Evolutionary conservation across 371 early-diverging fungal genomes (phyloP).

Genomic region (Amoeboaphelidium protococcarum): DNA sequence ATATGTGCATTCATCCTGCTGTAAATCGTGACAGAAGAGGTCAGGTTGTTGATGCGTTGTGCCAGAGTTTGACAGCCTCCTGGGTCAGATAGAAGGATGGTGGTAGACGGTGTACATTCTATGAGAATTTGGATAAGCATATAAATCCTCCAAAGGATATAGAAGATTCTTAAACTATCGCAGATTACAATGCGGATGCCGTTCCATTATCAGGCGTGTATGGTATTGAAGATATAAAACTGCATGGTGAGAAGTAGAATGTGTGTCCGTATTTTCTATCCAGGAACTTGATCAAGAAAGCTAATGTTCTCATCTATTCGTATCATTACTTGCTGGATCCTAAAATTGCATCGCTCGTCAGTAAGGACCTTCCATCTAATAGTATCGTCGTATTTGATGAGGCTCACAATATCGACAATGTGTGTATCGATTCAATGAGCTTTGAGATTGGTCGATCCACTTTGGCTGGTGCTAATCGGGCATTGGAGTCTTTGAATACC

Average conservation of each 20-base stretch:
- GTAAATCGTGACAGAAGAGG: slow-evolving; percentile 63
- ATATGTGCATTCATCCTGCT: slow-evolving; percentile 79
- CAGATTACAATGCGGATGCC: slow-evolving; percentile 35
- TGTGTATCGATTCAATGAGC: slow-evolving; percentile 91
- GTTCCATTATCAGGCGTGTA: slow-evolving; percentile 75
- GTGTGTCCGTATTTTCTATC: slow-evolving; percentile 93
- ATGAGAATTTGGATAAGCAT: slow-evolving; percentile 59
- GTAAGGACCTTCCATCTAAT: slow-evolving; percentile 74
- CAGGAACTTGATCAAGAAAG: slow-evolving; percentile 41
- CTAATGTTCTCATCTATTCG: slow-evolving; percentile 95
- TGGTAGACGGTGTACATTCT: slow-evolving; percentile 7
- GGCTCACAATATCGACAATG: slow-evolving; percentile 98
- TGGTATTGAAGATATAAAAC: slow-evolving; percentile 75
- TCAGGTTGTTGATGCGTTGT: slow-evolving; percentile 61
- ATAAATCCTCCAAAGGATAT: slow-evolving; percentile 5
- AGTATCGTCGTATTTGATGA: slow-evolving; percentile 98
- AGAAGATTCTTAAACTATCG: slow-evolving; percentile 33
- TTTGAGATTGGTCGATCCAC: slow-evolving; percentile 73
- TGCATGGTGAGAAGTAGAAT: slow-evolving; percentile 34
- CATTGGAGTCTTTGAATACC: slow-evolving; percentile 35
- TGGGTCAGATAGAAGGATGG: slow-evolving; percentile 60
- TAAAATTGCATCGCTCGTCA: slow-evolving; percentile 88
- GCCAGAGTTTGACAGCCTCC: slow-evolving; percentile 70
- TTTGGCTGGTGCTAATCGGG: slow-evolving; percentile 63
- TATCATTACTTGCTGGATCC: slow-evolving; percentile 99